Evolutionary conservation across 192 early-diverging fungal species (phyloP).

Genomic region (Endogone sp.): DNA sequence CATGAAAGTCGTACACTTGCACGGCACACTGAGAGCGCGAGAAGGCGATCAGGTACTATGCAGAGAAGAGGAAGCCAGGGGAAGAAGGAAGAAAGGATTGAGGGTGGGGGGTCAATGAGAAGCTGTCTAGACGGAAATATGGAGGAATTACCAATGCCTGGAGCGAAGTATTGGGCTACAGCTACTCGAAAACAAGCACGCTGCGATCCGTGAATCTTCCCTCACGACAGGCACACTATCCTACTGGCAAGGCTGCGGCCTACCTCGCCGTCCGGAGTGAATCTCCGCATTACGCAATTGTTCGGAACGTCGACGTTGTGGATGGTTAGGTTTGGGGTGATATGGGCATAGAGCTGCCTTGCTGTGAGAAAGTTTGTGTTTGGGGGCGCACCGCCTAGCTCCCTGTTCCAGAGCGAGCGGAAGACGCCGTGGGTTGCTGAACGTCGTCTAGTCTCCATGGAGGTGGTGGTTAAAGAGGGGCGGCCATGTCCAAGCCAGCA

Average conservation of each 20-base stretch:
- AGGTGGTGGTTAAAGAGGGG: neutral
- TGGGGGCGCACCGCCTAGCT: neutral
- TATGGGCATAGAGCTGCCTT: conserved; percentile 21
- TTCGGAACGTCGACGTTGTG: conserved; percentile 32
- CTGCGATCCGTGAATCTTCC: too few relatives aligned
- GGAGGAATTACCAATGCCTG: too few relatives aligned
- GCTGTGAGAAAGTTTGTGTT: neutral
- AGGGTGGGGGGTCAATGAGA: neutral
- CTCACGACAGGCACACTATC: neutral
- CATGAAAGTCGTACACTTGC: conserved; percentile 25
- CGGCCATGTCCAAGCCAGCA: too few relatives aligned
- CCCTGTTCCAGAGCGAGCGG: neutral
- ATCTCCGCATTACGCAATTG: conserved; percentile 26
- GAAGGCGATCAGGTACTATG: conserved; percentile 40
- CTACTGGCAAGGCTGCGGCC: neutral
- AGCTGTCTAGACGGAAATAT: too few relatives aligned
- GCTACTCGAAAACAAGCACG: too few relatives aligned
- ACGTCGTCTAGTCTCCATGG: neutral
- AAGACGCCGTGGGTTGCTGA: neutral
- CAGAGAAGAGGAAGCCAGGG: neutral
- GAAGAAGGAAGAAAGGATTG: neutral
- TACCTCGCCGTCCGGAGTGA: conserved; percentile 50
- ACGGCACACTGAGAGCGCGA: conserved; percentile 33
- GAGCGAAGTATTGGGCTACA: too few relatives aligned
- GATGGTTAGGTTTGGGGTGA: conserved; percentile 41